Evolutionary conservation across 805 yeast genomes (phyloP), one percentile per base, ranked within the genome.

Genomic region (Metschnikowia aberdeeniae): DNA sequence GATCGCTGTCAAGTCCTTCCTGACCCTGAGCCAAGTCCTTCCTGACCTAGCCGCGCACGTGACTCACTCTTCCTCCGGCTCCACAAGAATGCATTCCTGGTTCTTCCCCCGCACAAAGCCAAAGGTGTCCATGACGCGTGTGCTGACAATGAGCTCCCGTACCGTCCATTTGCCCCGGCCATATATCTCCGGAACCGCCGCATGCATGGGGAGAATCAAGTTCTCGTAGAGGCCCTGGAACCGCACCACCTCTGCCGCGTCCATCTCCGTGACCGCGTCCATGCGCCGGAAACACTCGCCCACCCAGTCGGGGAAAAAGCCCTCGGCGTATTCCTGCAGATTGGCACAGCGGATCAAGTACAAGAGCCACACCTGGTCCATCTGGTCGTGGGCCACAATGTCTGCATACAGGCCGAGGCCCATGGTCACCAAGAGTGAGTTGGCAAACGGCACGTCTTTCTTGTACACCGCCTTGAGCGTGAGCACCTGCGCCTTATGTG

Each of bases 341-440:
- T 82, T 84, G 45, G 70, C 66, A 46, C 78, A 75, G 53, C 89
- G 70, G 30, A 85, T 77, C 22, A 85, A 66, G 79, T 84, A 86
- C 33, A 86, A 61, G 17, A 82, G 60, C 61, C 86, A 66, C 2
- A 77, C 75, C 52, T 82, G 84, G 45, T 81, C 82, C 46, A 80
- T 64, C 37, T 80, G 70, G 34, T 73, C 68, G 35, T 76, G 67
- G 3, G 62, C 68, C 2, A 73, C 55, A 12, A 85, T 54, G 37
- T 77, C 80, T 4, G 78, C 82, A 53, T 74, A 80, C 17, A 72
- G 68, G 3, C 75, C 61, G 9, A 80, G 72, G 7, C 89, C 90
- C 57, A 82, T 75, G 1, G 78, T 66, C 22, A 80, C 60, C 10
- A 80, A 59, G 19, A 85, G 61, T 2, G 86, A 73, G 49, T 77